Conservation (phyloP, 306 rosid genomes). For the Vigna reflexopilosa region DNA sequence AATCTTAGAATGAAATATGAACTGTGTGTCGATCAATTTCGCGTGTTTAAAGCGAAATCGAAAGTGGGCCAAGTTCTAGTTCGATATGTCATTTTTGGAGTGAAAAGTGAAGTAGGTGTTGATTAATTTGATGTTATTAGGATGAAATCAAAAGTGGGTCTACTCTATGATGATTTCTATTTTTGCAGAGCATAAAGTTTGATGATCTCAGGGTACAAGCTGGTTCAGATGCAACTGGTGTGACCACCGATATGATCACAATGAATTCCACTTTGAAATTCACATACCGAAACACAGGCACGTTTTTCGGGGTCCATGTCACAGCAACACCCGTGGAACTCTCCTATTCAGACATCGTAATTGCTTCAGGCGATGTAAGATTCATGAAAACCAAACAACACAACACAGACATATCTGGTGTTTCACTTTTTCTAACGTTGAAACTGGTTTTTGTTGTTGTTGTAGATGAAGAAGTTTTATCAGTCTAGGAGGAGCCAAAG, state of each 20-base stretch:
- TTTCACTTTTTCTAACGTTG: constrained; percentile 12
- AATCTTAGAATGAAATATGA: not conserved
- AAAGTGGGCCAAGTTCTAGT: not conserved
- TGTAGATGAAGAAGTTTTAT: constrained; percentile 72
- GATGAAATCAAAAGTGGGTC: not conserved
- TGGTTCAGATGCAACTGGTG: constrained; percentile 87
- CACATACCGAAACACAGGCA: constrained; percentile 83
- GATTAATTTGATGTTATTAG: not conserved
- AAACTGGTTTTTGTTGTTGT: constrained; percentile 50
- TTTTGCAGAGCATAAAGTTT: constrained; percentile 73
- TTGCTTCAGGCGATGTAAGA: constrained; percentile 84
- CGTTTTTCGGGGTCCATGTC: constrained; percentile 91
- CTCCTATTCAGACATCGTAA: constrained; percentile 59
- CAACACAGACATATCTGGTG: not conserved
- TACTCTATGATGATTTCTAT: not conserved
- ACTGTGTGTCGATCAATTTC: not conserved
- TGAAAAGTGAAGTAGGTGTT: no score
- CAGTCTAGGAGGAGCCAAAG: constrained; percentile 80
- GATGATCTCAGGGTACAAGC: constrained; percentile 79
- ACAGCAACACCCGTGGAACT: constrained; percentile 77
- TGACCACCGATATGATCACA: constrained; percentile 90
- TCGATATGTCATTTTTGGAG: no score
- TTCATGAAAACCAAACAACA: not conserved
- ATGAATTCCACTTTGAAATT: constrained; percentile 77
- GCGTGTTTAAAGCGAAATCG: not conserved